Base-by-base conservation (phyloP, 352 stramenopile species). In the Achlya hypogyna region DNA sequence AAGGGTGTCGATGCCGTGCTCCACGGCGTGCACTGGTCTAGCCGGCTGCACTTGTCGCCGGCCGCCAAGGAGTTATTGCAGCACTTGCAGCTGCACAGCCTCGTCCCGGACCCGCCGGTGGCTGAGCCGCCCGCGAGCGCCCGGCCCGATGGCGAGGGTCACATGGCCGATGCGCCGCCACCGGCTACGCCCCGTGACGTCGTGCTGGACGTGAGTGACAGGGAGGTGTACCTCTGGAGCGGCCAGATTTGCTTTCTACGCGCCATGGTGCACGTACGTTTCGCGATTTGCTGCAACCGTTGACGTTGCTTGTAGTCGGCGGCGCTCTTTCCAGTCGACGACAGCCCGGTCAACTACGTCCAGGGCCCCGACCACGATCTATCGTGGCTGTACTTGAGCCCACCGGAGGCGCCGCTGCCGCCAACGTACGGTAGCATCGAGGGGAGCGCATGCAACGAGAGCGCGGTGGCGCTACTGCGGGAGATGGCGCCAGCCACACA, bases 301-400 rank as follows among this genome's bases (percentile, higher is more conserved):
- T 18, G 4, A 63, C 12, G n/a, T 29, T 63, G 34, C 22, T 63
- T 16, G 53, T 6, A n/a, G 16, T 16, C 35, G 16, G 0, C 38
- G 47, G 43, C 22, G 29, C 53, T 9, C 25, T 23, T 8, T 14
- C 14, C n/a, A 20, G 20, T n/a, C 8, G 28, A 42, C 22, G 20
- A 23, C 12, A 27, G 23, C 18, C 23, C 29, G 60, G 8, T 56
- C 10, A 67, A 25, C 28, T 23, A 28, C 14, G 31, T 67, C 2
- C 38, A 58, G 59, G 60, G 60, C 4, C 60, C 60, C 14, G 60
- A 67, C 20, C 60, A 67, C 38, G 60, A 67, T n/a, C 31, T 67
- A 12, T 51, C 47, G 16, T 67, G 60, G 60, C 42, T 28, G 2
- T 67, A 58, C 32, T 58, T 67, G 49, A 28, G 6, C 6, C 25